A percentile compares a stretch with the other conserved stretches of the same genome.
phyloP scores from a whole-genome alignment of 306 rosid genomes.

The Corylus americana region DNA sequence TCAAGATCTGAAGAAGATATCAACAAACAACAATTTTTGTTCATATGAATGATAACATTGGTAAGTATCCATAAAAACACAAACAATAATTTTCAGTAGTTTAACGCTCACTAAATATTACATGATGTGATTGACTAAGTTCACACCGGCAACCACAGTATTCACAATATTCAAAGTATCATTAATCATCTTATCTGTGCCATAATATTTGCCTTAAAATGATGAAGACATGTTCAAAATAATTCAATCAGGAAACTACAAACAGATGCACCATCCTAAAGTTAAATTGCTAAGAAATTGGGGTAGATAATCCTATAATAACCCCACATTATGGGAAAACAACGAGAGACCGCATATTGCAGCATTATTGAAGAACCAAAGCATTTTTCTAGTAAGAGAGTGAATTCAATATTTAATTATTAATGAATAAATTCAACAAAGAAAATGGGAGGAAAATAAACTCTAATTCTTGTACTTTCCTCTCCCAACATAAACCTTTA shows the following conservation, averaged over 20 bases:
- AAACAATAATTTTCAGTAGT: neutral
- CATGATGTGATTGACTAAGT: neutral
- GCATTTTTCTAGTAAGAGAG: conserved; percentile 18
- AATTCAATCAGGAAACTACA: neutral
- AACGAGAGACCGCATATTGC: neutral
- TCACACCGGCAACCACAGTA: neutral
- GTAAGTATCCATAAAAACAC: neutral
- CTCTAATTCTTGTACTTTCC: neutral
- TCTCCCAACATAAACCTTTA: neutral
- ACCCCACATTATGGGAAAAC: conserved; percentile 9
- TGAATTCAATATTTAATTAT: neutral
- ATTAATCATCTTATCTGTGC: neutral
- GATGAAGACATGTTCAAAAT: conserved; percentile 24
- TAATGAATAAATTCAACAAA: neutral
- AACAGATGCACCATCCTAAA: neutral
- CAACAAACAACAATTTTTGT: conserved; percentile 7
- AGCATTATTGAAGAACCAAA: neutral
- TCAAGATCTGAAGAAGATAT: conserved; percentile 60
- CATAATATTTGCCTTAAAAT: neutral
- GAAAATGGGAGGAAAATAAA: neutral
- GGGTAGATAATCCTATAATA: neutral
- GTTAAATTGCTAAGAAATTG: conserved; percentile 19
- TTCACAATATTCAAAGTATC: neutral
- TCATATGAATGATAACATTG: neutral
- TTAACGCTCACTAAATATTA: neutral